Evolutionary conservation across 2,329 filamentous ascomycete genomes (phyloP).

Genomic region (Capronia americana): DNA sequence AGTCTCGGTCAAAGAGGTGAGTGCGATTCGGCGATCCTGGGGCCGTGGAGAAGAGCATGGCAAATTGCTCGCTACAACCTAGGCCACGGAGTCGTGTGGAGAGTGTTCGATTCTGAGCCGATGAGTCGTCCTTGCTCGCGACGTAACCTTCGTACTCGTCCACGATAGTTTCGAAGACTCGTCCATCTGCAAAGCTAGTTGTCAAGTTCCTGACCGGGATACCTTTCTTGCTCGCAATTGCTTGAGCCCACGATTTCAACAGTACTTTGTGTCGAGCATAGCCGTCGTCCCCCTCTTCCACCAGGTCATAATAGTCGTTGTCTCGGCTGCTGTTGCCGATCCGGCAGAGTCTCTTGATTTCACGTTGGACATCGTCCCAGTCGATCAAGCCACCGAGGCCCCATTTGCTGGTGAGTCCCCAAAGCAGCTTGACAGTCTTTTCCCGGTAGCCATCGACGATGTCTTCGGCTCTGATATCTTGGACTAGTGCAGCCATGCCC

Average conservation of each 20-base stretch:
- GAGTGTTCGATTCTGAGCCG: conserved; percentile 11
- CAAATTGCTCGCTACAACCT: conserved; percentile 39
- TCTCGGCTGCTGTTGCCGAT: conserved; percentile 31
- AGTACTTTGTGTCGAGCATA: conserved; percentile 46
- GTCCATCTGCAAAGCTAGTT: conserved; percentile 63
- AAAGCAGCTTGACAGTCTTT: conserved; percentile 67
- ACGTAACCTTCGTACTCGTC: conserved; percentile 60
- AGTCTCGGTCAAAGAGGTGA: conserved; percentile 61
- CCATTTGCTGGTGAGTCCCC: conserved; percentile 64
- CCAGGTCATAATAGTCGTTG: conserved; percentile 37
- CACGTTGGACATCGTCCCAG: conserved; percentile 60
- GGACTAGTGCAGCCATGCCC: conserved; percentile 50
- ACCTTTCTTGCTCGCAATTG: conserved; percentile 56
- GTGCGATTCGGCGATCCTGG: conserved; percentile 17
- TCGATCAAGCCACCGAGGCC: conserved; percentile 62
- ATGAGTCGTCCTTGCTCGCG: neutral
- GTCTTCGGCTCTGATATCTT: conserved; percentile 60
- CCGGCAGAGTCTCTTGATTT: conserved; percentile 54
- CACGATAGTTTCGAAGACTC: conserved; percentile 62
- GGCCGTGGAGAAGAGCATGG: conserved; percentile 30
- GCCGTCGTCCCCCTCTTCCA: conserved; percentile 43
- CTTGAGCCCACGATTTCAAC: conserved; percentile 64
- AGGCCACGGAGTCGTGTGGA: conserved; percentile 30
- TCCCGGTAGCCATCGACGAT: conserved; percentile 70
- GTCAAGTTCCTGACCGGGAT: conserved; percentile 61